Evolutionary conservation across 1,284 basidiomycete genomes (phyloP).

Genomic region (Boletus calvinii): DNA sequence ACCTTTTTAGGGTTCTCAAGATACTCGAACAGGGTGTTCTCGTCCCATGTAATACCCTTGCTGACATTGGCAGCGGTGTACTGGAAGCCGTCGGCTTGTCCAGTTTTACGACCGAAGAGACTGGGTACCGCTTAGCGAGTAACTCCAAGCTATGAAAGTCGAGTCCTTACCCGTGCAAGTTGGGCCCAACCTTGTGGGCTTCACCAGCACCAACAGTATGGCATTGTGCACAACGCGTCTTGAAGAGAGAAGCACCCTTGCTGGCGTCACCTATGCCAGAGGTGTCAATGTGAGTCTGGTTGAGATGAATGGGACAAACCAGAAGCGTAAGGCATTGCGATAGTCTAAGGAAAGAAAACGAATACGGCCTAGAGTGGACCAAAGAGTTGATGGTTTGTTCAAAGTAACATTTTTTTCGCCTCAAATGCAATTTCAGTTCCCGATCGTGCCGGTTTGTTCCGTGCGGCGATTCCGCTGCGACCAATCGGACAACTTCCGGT

Average conservation of each 20-base stretch:
- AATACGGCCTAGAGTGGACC: constrained; percentile 6
- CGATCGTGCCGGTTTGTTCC: constrained; percentile 34
- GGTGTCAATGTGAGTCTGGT: not conserved
- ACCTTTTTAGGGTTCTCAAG: constrained; percentile 97
- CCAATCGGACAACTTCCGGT: constrained; percentile 29
- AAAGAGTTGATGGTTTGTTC: constrained; percentile 2
- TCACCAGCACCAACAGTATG: constrained; percentile 88
- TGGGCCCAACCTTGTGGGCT: constrained; percentile 89
- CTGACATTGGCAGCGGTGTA: constrained; percentile 97
- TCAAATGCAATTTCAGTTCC: constrained; percentile 23
- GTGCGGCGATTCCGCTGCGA: constrained; percentile 4
- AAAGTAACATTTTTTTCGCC: constrained; percentile 9
- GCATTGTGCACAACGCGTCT: constrained; percentile 97
- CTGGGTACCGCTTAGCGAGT: constrained; percentile 34
- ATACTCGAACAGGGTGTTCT: constrained; percentile 91
- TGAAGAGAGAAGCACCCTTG: constrained; percentile 92
- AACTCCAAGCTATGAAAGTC: not conserved
- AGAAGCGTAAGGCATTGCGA: constrained; percentile 29
- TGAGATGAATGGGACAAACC: constrained; percentile 19
- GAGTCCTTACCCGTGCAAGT: constrained; percentile 79
- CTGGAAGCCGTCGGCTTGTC: constrained; percentile 83
- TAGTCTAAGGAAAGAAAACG: constrained; percentile 6
- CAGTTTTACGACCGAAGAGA: constrained; percentile 86
- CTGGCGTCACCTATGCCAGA: constrained; percentile 67
- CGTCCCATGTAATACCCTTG: constrained; percentile 88